A percentile compares a stretch with the other conserved stretches of the same genome.
Evolutionary conservation across 2,329 filamentous ascomycete genomes (phyloP).

Genomic region (Calycina marina): DNA sequence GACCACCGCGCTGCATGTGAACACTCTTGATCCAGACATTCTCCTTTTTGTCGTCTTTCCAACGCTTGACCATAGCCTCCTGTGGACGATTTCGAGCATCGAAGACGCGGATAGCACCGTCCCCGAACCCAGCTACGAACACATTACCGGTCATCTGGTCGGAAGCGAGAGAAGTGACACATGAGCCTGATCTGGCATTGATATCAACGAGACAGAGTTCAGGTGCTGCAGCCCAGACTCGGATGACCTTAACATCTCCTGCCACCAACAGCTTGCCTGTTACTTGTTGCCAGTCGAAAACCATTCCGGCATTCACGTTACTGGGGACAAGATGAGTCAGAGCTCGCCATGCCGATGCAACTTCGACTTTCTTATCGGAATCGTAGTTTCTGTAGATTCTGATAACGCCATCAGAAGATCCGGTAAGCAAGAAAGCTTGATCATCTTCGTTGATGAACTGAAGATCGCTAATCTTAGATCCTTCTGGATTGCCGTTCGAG

Average conservation of each 20-base stretch:
- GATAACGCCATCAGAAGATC: conserved; percentile 87
- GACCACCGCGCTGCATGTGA: conserved; percentile 89
- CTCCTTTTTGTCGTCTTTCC: conserved; percentile 80
- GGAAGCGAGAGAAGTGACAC: conserved; percentile 88
- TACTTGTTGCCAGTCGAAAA: conserved; percentile 99
- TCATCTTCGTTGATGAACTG: conserved; percentile 98
- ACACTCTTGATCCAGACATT: conserved; percentile 96
- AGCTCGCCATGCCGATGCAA: conserved; percentile 84
- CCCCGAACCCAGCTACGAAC: conserved; percentile 91
- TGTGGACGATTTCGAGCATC: conserved; percentile 74
- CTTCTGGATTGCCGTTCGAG: conserved; percentile 83
- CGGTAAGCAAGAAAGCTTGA: conserved; percentile 84
- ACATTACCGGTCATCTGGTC: conserved; percentile 97
- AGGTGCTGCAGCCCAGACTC: conserved; percentile 88
- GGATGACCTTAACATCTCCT: conserved; percentile 87
- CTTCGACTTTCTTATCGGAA: conserved; percentile 56
- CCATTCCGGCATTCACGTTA: conserved; percentile 86
- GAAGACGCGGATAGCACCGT: conserved; percentile 87
- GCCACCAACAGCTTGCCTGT: conserved; percentile 89
- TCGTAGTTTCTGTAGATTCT: conserved; percentile 92
- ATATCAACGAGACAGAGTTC: conserved; percentile 92
- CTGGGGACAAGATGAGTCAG: conserved; percentile 87
- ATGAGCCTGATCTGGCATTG: conserved; percentile 83
- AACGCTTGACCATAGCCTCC: conserved; percentile 88
- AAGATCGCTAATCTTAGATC: conserved; percentile 85